These are phyloP conservation scores for Chlorella sp. DNA, from an alignment of 139 green algal species.

Conservation along the genomic window DNA sequence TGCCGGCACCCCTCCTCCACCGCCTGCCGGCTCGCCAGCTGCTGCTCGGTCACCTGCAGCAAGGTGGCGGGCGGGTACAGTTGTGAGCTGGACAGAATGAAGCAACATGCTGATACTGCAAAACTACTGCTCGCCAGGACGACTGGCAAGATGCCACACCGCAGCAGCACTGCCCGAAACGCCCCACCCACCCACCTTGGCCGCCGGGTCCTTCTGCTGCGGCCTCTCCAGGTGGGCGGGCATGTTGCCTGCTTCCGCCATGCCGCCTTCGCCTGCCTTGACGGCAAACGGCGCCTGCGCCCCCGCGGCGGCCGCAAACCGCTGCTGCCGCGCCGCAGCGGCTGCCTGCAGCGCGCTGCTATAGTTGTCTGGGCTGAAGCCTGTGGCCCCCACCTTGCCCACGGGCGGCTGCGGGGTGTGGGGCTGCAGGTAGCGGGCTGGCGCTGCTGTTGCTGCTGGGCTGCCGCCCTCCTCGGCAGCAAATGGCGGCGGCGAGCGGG, in stretches of 20 bases:
- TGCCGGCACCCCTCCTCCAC: background rate
- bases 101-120: too few species aligned
- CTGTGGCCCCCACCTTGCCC: background rate
- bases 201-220: background rate
- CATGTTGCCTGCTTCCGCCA: background rate
- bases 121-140: too few species aligned
- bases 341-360: background rate
- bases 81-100: background rate
- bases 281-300: constrained; percentile 1
- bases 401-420: too few species aligned
- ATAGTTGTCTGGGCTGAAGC: background rate
- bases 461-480: too few species aligned
- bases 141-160: too few species aligned
- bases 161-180: too few species aligned
- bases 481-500: too few species aligned
- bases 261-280: background rate
- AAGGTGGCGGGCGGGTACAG: background rate
- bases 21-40: background rate
- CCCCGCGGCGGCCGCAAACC: background rate
- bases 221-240: background rate
- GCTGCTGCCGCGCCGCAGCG: background rate
- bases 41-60: background rate
- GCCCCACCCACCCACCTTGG: too few species aligned
- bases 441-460: too few species aligned
- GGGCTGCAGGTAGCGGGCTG: too few species aligned